phyloP scores from a whole-genome alignment of 2,329 filamentous ascomycete species.

The Knoxdaviesia capensis region DNA sequence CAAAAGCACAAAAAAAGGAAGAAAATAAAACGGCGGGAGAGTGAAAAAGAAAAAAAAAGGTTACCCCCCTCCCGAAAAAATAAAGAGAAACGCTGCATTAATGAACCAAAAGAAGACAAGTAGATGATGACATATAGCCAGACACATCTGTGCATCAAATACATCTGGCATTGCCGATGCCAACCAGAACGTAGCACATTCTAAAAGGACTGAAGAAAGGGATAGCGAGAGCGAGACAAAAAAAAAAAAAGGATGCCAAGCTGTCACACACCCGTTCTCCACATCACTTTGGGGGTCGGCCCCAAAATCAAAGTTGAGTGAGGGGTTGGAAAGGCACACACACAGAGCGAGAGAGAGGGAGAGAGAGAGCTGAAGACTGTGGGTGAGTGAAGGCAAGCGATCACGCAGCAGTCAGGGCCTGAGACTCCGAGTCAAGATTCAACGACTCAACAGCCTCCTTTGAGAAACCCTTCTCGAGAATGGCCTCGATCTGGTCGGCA shows the following conservation, averaged over 20 bases:
- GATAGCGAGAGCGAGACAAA: not conserved
- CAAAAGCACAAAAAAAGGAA: not conserved
- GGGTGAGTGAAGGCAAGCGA: not conserved
- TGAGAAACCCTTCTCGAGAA: constrained; percentile 28
- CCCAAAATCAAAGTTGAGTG: too few relatives aligned
- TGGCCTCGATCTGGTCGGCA: constrained; percentile 27
- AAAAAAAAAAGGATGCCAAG: not conserved
- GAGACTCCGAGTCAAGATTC: not conserved
- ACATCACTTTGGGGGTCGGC: not conserved
- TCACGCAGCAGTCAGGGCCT: not conserved
- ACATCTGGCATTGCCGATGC: too few relatives aligned
- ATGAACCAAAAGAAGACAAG: not conserved
- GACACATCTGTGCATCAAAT: too few relatives aligned
- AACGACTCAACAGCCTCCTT: not conserved
- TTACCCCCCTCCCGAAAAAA: not conserved
- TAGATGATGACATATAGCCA: not conserved
- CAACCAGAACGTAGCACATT: too few relatives aligned
- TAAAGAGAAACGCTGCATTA: not conserved
- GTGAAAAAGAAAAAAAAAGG: not conserved
- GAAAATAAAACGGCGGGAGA: not conserved
- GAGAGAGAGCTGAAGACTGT: not conserved
- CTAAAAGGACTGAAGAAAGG: not conserved
- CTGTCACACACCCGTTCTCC: not conserved
- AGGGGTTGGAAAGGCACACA: not conserved
- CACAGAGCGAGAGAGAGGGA: not conserved